Evolutionary conservation across 2,329 filamentous ascomycete genomes (phyloP), one percentile per base, ranked within the genome.

Genomic region (Cercospora sp.): DNA sequence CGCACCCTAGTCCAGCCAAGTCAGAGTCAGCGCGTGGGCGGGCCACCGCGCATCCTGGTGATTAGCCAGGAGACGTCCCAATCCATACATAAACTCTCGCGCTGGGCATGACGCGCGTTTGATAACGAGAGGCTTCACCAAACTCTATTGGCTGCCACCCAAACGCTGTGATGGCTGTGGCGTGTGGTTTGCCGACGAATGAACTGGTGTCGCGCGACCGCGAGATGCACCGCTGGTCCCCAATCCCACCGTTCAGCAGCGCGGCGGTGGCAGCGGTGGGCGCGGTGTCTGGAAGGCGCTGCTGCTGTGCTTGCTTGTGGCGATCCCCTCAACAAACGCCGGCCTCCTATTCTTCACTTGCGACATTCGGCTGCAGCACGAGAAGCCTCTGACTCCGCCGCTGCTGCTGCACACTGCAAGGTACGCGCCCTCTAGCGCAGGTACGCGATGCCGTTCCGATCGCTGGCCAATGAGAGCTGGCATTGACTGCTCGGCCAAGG

Each of bases 1-100:
- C 28, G 31, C 23, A 18, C 18, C 45, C 62, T 45, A 64, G 48
- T 28, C 28, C 10, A 55, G 48, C 60, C 62, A 16, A 9, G 23
- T 10, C n/a, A 42, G 62, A 64, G 62, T 64, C 62, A 64, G 62
- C 51, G 62, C 26, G 26, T 31, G 40, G 18, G 40, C 28, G 40
- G 42, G n/a, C 60, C 60, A 51, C 18, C 18, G 36, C 36, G 36
- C 36, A 42, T 53, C 20, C 42, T 48, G n/a, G 42, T 28, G 60
- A 63, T 63, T 33, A 20, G 23, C 60, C 60, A 63, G 48, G 62
- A 40, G 31, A 40, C 18, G 28, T 16, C 61, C 45, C 28, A n/a
- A 55, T 36, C 42, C 13, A 20, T 13, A 53, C 42, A 63, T 23
- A 57, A 63, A 40, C 61, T 63, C 48, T 57, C n/a, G 20, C 48